Evolutionary conservation across 805 yeast species (phyloP), one percentile per base, ranked within the genome.

Genomic region (Torulaspora maleeae): DNA sequence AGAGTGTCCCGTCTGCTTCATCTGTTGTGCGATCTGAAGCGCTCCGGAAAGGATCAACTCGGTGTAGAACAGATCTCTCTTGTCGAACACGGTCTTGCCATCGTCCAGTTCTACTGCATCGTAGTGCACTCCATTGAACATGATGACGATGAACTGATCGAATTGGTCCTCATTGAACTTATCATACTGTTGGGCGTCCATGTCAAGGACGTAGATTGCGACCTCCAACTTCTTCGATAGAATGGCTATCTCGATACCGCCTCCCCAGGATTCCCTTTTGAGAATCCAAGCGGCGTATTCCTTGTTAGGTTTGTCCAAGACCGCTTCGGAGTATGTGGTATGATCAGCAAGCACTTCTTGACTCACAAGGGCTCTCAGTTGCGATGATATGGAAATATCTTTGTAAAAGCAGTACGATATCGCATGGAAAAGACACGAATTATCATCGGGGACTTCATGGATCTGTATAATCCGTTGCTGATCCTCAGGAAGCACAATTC

Each of bases 51-150:
- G 50, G 4, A 80, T 45, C 19, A 49, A 61, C 13, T 61, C 52
- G 3, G 58, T 51, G 3, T 67, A 73, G 5, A 64, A 49, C 3
- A 54, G 57, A 3, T 64, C 60, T 3, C 60, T 63, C 8, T 58
- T 55, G 15, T 65, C 60, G 61, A 82, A 80, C 5, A 70, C 69
- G 0, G 79, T 64, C 12, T 54, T 49, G 17, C 63, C 64, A 12
- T 58, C 55, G 24, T 73, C 66, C 36, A 71, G 63, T n/a, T 73
- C 77, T 27, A 79, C 69, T 1, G 81, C 68, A 60, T 85, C 93
- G 60, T 83, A 85, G 64, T 85, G 95, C 39, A 84, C 76, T 0
- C 93, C 93, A 32, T 77, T 74, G 57, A 83, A 85, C 8, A 81
- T 63, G 16, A 85, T 66, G 12, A 77, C 64, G n/a, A 80, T 72